Percentiles rank a stretch among this genome's conserved stretches.
phyloP scores from a whole-genome alignment of 192 early-diverging fungal genomes.

The Allomyces javanicus region DNA sequence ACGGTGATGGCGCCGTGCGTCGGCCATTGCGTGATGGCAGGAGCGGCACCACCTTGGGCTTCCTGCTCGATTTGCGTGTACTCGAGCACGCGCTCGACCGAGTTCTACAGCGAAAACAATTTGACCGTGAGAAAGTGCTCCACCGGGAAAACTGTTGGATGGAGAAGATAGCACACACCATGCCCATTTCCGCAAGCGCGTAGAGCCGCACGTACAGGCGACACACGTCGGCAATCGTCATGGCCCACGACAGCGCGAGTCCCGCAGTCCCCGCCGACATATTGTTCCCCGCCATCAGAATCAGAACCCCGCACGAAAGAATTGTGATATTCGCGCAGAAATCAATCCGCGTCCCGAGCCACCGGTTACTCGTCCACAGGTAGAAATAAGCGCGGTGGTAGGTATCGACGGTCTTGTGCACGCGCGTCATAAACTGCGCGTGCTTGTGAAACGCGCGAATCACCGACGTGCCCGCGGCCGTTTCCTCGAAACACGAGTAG shows the following conservation, averaged over 20 bases:
- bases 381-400: conserved; percentile 77
- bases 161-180: not conserved
- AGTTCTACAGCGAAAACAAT: too few species aligned
- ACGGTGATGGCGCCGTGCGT: not conserved
- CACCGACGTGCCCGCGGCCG: conserved; percentile 49
- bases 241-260: not conserved
- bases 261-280: not conserved
- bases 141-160: too few species aligned
- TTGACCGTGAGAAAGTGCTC: too few species aligned
- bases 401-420: conserved; percentile 37
- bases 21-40: not conserved
- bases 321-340: conserved; percentile 17
- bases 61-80: not conserved
- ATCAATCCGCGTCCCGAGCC: conserved; percentile 73
- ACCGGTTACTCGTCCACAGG: conserved; percentile 73
- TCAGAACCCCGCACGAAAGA: not conserved
- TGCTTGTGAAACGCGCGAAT: conserved; percentile 70
- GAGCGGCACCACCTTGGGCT: not conserved
- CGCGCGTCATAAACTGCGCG: conserved; percentile 38
- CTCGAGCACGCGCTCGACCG: not conserved
- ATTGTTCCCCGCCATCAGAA: not conserved
- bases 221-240: not conserved
- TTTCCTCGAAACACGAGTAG: conserved; percentile 65
- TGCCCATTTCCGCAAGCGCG: not conserved
- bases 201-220: not conserved